phyloP scores from a whole-genome alignment of 768 basidiomycete genomes.

The Tricholoma sp. region DNA sequence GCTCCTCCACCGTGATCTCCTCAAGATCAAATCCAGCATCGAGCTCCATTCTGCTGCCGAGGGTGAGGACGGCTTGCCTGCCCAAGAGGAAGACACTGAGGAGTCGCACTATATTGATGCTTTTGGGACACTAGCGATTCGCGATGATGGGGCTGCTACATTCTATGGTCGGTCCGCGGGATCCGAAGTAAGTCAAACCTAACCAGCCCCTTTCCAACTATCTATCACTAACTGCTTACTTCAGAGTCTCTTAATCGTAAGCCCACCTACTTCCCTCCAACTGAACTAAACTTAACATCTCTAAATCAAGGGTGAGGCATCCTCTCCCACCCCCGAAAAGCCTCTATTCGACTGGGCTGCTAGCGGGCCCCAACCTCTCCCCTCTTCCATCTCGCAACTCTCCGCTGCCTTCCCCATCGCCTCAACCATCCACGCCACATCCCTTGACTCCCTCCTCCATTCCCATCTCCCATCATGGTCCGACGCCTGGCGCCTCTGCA shows the following conservation, averaged over 20 bases:
- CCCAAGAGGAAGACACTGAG: constrained; percentile 25
- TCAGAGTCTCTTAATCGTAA: constrained; percentile 55
- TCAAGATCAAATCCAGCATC: constrained; percentile 65
- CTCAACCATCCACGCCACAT: constrained; percentile 30
- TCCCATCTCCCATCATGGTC: constrained; percentile 54
- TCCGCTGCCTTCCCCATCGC: constrained; percentile 43
- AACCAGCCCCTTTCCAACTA: not conserved
- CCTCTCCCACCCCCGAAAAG: constrained; percentile 8
- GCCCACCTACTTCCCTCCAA: constrained; percentile 14
- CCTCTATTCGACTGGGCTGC: constrained; percentile 10
- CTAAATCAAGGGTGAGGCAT: constrained; percentile 28
- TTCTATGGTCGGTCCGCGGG: constrained; percentile 73
- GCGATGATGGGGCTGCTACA: constrained; percentile 64
- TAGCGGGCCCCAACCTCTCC: constrained; percentile 10
- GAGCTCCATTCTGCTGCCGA: constrained; percentile 58
- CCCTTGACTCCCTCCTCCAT: constrained; percentile 41
- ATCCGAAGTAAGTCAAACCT: constrained; percentile 48
- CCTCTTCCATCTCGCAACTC: constrained; percentile 22
- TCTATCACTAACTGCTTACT: not conserved
- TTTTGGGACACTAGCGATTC: constrained; percentile 65
- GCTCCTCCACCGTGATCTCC: constrained; percentile 52
- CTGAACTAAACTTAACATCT: not conserved
- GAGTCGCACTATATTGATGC: constrained; percentile 57
- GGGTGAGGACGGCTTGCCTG: constrained; percentile 22
- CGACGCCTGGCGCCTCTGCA: constrained; percentile 53